Evolutionary conservation across 495 filamentous ascomycete species (phyloP).

Genomic region (Acidomyces sp.): DNA sequence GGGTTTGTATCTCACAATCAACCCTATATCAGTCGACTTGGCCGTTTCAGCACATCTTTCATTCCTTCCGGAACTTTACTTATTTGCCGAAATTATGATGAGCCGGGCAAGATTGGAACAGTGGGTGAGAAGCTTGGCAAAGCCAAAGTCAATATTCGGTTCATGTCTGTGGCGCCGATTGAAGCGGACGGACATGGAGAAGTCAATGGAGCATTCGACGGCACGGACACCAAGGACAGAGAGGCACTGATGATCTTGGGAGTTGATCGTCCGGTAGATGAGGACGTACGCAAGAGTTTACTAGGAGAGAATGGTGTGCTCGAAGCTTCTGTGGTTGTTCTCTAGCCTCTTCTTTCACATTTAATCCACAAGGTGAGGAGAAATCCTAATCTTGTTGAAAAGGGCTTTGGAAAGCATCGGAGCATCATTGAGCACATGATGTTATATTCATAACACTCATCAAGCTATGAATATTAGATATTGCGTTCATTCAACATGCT

Average conservation of each 20-base stretch:
- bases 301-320: conserved; percentile 45
- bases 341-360: too few species aligned
- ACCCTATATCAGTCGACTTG: conserved; percentile 51
- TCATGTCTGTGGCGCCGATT: conserved; percentile 53
- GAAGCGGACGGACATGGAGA: conserved; percentile 18
- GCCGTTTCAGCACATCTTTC: conserved; percentile 50
- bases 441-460: too few species aligned
- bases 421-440: too few species aligned
- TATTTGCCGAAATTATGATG: conserved; percentile 57
- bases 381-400: too few species aligned
- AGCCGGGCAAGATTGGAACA: conserved; percentile 59
- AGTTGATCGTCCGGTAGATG: conserved; percentile 43
- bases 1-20: conserved; percentile 48
- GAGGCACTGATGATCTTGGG: conserved; percentile 67
- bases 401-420: too few species aligned
- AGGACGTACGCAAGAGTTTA: conserved; percentile 42
- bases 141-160: conserved; percentile 54
- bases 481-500: too few species aligned
- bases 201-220: conserved; percentile 10
- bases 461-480: too few species aligned
- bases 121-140: conserved; percentile 50
- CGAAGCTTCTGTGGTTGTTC: conserved; percentile 44
- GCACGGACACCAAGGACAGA: conserved; percentile 23
- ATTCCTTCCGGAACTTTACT: conserved; percentile 50
- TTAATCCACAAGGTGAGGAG: too few species aligned